Base-by-base conservation (phyloP, 495 filamentous ascomycete species). In the Talaromyces stipitatus region DNA sequence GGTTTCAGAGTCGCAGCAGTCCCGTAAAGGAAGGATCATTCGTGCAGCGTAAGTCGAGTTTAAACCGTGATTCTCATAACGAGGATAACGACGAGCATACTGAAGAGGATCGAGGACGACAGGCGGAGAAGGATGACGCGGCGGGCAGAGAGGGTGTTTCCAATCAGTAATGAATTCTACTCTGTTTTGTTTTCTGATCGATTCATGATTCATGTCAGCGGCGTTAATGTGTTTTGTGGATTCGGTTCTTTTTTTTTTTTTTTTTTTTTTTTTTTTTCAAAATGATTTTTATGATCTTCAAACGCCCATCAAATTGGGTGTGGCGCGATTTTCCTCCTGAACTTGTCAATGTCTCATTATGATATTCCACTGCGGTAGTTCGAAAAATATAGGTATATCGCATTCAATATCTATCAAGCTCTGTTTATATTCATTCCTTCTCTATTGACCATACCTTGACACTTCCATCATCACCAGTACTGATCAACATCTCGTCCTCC, bases 11-110 rank as follows among this genome's bases (percentile, higher is more conserved):
- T 64, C 85, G 87, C 46, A 91, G 87, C 63, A 92, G 88, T 64
- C 91, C 91, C 11, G 78, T 92, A 51, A 96, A 94, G 72, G 91
- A 95, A 77, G 84, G 82, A 61, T 91, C 86, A 71, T 90, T 86
- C 66, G 75, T 95, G 68, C 83, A 91, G 63, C 82, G 87, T 32
- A 51, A 51, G 27, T 51, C 48, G 14, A 51, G 48, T 30, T 30
- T 51, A 26, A 51, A 51, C 30, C 48, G 30, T 30, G 48, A 51
- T 20, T 48, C 45, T n/a, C 45, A 48, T 11, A 48, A n/a, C 10
- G 45, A 48, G 2, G 85, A 86, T 65, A 85, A 83, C n/a, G 86
- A 89, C 57, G 89, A 91, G 33, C 61, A 79, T 38, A 41, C 28
- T 27, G 38, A 43, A n/a, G 38, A 27, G 10, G 53, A 55, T 38